phyloP scores from a whole-genome alignment of 139 green algal genomes.

The Asterochloris sp. region DNA sequence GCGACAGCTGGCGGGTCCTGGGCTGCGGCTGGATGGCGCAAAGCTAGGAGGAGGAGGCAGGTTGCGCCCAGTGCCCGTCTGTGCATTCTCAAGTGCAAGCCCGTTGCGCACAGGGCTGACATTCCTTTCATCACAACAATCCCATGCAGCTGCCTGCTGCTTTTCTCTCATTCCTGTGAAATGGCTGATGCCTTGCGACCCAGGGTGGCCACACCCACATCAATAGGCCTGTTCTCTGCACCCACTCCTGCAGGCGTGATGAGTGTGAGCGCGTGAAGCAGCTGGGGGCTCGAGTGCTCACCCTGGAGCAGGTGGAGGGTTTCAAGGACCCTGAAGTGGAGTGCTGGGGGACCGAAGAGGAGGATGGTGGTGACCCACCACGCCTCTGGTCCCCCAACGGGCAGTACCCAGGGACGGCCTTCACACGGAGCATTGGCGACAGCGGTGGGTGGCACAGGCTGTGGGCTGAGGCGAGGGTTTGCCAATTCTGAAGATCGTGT shows the following conservation, averaged over 20 bases:
- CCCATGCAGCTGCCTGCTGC: background rate
- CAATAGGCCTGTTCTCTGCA: background rate
- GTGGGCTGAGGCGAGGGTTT: too few relatives aligned
- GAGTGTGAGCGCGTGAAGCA: slow-evolving; percentile 84
- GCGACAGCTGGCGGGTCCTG: too few relatives aligned
- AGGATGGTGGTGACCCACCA: slow-evolving; percentile 90
- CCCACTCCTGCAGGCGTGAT: slow-evolving; percentile 60
- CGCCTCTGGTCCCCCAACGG: slow-evolving; percentile 83
- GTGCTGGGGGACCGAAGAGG: slow-evolving; percentile 72
- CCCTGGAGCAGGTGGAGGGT: slow-evolving; percentile 89
- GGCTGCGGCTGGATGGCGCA: too few relatives aligned
- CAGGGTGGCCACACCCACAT: too few relatives aligned
- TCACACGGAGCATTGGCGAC: slow-evolving; percentile 94
- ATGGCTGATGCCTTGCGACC: too few relatives aligned
- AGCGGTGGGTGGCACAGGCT: slow-evolving; percentile 33
- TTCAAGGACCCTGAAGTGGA: slow-evolving; percentile 67
- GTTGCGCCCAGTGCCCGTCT: too few relatives aligned
- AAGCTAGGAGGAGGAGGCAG: too few relatives aligned
- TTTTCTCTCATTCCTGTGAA: background rate
- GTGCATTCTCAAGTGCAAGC: too few relatives aligned
- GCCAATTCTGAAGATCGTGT: too few relatives aligned
- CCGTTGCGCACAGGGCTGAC: too few relatives aligned
- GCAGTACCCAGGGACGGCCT: slow-evolving; percentile 92
- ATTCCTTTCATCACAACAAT: background rate
- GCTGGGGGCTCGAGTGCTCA: slow-evolving; percentile 84